Base-by-base conservation (phyloP, 106 monocot genomes). In the Acorus gramineus region DNA sequence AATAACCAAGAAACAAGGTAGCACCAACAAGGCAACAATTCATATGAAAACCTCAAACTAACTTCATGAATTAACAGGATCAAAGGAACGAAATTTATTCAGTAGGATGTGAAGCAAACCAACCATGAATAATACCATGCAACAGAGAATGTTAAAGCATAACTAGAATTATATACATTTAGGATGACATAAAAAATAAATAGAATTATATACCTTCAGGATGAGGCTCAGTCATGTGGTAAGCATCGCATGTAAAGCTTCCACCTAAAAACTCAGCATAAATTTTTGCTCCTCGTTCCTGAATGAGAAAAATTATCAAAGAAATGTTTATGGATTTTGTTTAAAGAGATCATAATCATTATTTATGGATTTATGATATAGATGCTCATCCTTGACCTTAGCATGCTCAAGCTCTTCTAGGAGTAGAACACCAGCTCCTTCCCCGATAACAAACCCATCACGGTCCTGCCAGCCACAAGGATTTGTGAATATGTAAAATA, bases 361-460 rank as follows among this genome's bases (percentile, higher is more conserved):
- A 12, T 11, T 44, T 46, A 11, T 28, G n/a, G 8, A 48, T 6
- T 3, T 56, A 4, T 57, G 28, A 48, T 69, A 13, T 60, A 9
- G 6, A 54, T 49, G n/a, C 3, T n/a, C 9, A 56, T 63, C 46
- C 13, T 7, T 42, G 70, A 96, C 96, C 96, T 96, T 96, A 57
- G 96, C 96, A 83, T 96, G 96, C 50, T 91, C 87, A 4, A 91
- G 68, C 66, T 96, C 96, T 88, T 96, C 96, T 59, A 96, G 73
- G 42, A 96, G 58, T 68, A 96, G 96, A 59, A 96, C 96, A 67
- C 96, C 96, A 58, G 96, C 80, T 9, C 96, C 96, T 74, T 96
- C 96, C 8, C 96, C 96, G 91, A 96, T 91, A 67, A 96, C 96
- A 83, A 96, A 96, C 70, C 96, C 96, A 85, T 96, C 96, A 54